These are phyloP conservation scores for Artemisia annua DNA, from an alignment of 129 eudicot genomes.

Conservation along the genomic window DNA sequence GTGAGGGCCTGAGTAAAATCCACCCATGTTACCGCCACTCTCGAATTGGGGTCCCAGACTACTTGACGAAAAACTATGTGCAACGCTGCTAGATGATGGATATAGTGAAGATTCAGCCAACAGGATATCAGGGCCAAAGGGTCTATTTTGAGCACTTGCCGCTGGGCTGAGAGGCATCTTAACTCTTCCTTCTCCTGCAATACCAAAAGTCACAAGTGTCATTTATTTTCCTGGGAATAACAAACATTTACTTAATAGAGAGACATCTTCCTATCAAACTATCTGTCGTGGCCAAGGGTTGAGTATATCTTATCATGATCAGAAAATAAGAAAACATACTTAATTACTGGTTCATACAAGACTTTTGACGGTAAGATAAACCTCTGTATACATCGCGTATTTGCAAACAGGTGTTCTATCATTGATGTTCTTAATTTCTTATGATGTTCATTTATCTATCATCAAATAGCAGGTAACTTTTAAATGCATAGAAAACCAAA, in stretches of 20 bases:
- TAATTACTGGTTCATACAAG: neutral
- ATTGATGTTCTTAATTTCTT: neutral
- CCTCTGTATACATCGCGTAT: neutral
- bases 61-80: conserved; percentile 85
- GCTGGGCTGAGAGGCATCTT: conserved; percentile 93
- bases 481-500: neutral
- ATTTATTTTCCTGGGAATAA: too few relatives aligned
- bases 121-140: conserved; percentile 67
- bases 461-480: neutral
- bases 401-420: too few relatives aligned
- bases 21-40: conserved; percentile 51
- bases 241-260: too few relatives aligned
- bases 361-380: neutral
- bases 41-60: conserved; percentile 92
- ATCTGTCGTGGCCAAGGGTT: too few relatives aligned
- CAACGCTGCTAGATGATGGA: conserved; percentile 61
- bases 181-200: conserved; percentile 82
- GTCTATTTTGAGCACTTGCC: conserved; percentile 56
- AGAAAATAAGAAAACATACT: neutral
- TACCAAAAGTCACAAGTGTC: conserved; percentile 14
- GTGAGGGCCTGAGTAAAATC: conserved; percentile 64
- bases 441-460: neutral
- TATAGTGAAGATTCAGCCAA: conserved; percentile 61
- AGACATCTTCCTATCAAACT: neutral
- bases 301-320: neutral